Base-by-base conservation (phyloP, 1,284 basidiomycete species). In the Ceratobasidium sp. region DNA sequence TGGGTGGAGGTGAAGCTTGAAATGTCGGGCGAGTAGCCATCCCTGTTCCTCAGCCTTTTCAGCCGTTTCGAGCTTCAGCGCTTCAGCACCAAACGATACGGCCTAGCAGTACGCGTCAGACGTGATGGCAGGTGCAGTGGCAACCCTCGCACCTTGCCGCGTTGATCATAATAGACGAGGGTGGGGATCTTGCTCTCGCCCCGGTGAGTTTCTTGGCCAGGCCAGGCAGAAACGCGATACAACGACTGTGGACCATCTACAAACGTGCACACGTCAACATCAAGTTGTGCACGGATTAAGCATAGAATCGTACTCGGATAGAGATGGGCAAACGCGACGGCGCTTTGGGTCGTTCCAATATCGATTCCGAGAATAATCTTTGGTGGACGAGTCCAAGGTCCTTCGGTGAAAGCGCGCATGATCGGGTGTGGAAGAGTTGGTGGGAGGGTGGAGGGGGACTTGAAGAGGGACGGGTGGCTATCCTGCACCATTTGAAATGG, bases 1-100 rank as follows among this genome's bases (percentile, higher is more conserved):
- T 4, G 73, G 73, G 32, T 74, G 71, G 6, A 74, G 72, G 26
- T 73, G 52, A n/a, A 73, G 62, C 30, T 73, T 73, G 60, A 73
- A 72, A 32, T 65, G 50, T 21, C 55, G 65, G 1, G 71, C 71
- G 28, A 72, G 62, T 30, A 30, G 30, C 72, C 72, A 73, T 16
- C 57, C 55, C 5, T 67, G 26, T 0, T 65, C 73, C 14, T 64
- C 53, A 3, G 60, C 73, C 57, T 52, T 28, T 1, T 55, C 46
- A 21, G n/a, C 14, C n/a, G 21, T 43, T 8, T 39, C 61, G 0
- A n/a, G 23, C 12, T 34, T 67, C 18, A 50, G 8, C 21, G 71
- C 73, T 45, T 59, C 61, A 2, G 73, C 69, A 16, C 73, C 73
- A 59, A 64, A 74, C 4, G 34, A 45, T 1, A 65, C 53, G 14